Evolutionary conservation across 805 yeast genomes (phyloP).

Genomic region (Pichia nanzhaoensis): DNA sequence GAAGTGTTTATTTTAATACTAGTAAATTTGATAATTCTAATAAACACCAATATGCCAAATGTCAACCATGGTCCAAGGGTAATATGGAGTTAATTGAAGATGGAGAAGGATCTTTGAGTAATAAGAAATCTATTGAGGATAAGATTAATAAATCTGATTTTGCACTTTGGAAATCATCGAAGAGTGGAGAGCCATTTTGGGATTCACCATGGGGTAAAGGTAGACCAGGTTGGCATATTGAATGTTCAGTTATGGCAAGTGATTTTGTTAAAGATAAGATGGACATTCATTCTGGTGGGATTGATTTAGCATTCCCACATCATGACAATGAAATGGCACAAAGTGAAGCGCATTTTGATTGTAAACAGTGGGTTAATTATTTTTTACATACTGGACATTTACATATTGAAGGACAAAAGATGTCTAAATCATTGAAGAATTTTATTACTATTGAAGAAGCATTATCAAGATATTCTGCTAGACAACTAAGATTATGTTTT

Average conservation of each 20-base stretch:
- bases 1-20: conserved; percentile 95
- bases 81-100: conserved; percentile 78
- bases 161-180: conserved; percentile 94
- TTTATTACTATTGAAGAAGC: conserved; percentile 95
- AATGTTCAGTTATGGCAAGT: conserved; percentile 97
- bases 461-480: conserved; percentile 55
- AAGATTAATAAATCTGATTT: conserved; percentile 79
- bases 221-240: conserved; percentile 99
- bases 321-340: conserved; percentile 98
- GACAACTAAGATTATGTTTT: conserved; percentile 88
- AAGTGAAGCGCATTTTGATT: conserved; percentile 85
- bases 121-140: conserved; percentile 36
- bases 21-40: conserved; percentile 64
- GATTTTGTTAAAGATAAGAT: conserved; percentile 75
- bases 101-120: conserved; percentile 81
- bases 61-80: conserved; percentile 98
- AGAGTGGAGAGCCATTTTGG: conserved; percentile 98
- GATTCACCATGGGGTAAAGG: conserved; percentile 94
- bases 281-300: conserved; percentile 96
- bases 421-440: conserved; percentile 93
- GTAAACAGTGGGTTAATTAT: conserved; percentile 93
- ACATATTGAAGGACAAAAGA: conserved; percentile 97
- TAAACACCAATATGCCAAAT: conserved; percentile 83
- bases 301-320: conserved; percentile 97
- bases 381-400: conserved; percentile 96